Evolutionary conservation across 805 yeast species (phyloP).

Genomic region (Saccharomycopsis schoenii): DNA sequence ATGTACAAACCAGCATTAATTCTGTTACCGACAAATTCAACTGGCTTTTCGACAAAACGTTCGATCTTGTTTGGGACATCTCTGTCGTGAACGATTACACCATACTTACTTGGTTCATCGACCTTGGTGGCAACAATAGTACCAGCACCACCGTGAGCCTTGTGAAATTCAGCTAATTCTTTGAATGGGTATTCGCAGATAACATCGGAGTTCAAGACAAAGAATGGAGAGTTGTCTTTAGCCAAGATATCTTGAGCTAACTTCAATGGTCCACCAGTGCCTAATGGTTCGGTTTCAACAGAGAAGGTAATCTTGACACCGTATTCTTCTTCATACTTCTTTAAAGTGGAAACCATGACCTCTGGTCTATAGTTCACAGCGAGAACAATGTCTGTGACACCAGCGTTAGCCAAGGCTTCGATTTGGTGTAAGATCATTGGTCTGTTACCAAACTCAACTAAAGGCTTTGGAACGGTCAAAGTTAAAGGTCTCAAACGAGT

Average conservation of each 20-base stretch:
- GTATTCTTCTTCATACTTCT: slow-evolving; percentile 89
- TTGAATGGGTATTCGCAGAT: slow-evolving; percentile 97
- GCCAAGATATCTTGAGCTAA: slow-evolving; percentile 88
- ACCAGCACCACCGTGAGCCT: slow-evolving; percentile 93
- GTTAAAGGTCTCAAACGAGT: slow-evolving; percentile 99
- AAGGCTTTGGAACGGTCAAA: slow-evolving; percentile 88
- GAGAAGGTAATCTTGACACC: slow-evolving; percentile 94
- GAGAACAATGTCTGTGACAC: slow-evolving; percentile 95
- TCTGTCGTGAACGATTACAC: slow-evolving; percentile 97
- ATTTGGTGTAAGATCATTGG: slow-evolving; percentile 99
- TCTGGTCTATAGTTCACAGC: slow-evolving; percentile 99
- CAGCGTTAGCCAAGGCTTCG: slow-evolving; percentile 95
- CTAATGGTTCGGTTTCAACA: slow-evolving; percentile 98
- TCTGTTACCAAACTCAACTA: slow-evolving; percentile 96
- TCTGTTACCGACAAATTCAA: slow-evolving; percentile 98
- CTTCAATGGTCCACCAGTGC: slow-evolving; percentile 98
- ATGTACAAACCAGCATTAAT: slow-evolving; percentile 98
- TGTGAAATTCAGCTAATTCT: slow-evolving; percentile 88
- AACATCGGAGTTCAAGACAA: slow-evolving; percentile 95
- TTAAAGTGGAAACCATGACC: slow-evolving; percentile 92
- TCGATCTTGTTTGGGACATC: slow-evolving; percentile 92
- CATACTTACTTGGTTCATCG: slow-evolving; percentile 98
- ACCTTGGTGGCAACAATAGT: slow-evolving; percentile 99
- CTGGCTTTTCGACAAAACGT: slow-evolving; percentile 98
- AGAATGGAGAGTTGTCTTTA: slow-evolving; percentile 94